Evolutionary conservation across 441 rosid species (phyloP).

Genomic region (Rhodomyrtus psidioides): DNA sequence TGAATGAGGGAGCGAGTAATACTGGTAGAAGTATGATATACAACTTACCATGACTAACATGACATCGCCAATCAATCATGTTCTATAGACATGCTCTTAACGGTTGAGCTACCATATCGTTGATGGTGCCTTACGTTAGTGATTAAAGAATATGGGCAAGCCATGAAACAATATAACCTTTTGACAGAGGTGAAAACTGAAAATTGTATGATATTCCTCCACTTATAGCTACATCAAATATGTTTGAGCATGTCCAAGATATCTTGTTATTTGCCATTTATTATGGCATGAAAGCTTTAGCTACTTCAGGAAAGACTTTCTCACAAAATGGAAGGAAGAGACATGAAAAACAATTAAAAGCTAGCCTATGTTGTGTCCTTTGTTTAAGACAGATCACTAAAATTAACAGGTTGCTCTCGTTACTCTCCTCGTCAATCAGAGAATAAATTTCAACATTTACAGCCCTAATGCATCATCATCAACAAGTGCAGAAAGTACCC

Average conservation of each 20-base stretch:
- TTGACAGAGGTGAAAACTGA: no score
- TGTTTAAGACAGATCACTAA: not conserved
- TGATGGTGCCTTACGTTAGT: not conserved
- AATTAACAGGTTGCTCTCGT: not conserved
- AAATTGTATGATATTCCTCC: no score
- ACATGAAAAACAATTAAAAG: not conserved
- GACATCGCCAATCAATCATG: not conserved
- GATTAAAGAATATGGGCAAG: not conserved
- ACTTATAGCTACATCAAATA: not conserved
- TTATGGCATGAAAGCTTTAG: not conserved
- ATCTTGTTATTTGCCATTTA: not conserved
- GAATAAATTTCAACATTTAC: slow-evolving; percentile 48
- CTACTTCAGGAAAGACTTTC: not conserved
- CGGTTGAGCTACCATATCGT: not conserved
- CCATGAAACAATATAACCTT: not conserved
- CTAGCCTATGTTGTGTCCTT: not conserved
- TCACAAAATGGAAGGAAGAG: not conserved
- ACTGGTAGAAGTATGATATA: not conserved
- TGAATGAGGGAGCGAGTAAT: not conserved
- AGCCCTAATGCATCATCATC: slow-evolving; percentile 55
- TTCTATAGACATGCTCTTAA: not conserved
- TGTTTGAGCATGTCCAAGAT: not conserved
- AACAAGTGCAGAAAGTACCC: slow-evolving; percentile 52
- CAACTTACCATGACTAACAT: not conserved
- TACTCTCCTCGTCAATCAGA: slow-evolving; percentile 22